Base-by-base conservation (phyloP, 1,284 basidiomycete species). In the Moesziomyces sp. region DNA sequence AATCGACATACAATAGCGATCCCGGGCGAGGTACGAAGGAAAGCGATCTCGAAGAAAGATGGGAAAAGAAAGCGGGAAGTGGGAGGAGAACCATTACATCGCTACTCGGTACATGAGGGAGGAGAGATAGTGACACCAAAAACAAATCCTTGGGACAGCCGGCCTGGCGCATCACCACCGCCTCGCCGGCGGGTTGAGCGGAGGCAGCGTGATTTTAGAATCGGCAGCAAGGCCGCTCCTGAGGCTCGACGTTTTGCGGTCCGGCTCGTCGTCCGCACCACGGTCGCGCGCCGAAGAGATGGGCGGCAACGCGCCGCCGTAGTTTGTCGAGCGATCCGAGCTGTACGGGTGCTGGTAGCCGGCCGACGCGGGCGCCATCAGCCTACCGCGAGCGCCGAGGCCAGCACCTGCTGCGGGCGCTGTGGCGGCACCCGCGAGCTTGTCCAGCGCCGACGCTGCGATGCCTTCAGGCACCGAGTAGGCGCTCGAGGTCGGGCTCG, bases 301-400 rank as follows among this genome's bases (percentile, higher is more conserved):
- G 47, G 70, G 70, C 28, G 70, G 64, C 23, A 73, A 30, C n/a
- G 67, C 63, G 14, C 53, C 55, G 28, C 56, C 48, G 44, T 58
- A 62, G 68, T 70, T 75, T 50, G 73, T 75, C 3, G 68, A 71
- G 5, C 73, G 67, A 28, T 75, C 73, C 40, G 73, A 75, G 47
- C 68, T 71, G 68, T 75, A 75, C 5, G 73, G 73, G 24, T 75
- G 73, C 40, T 71, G 68, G 42, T 70, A 74, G 28, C 46, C 62
- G 10, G 66, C 47, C 11, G 70, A 40, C 0, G 63, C 44, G 8
- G 40, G 46, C 11, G 61, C 57, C 43, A 54, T 54, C 35, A 68
- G 56, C 18, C 73, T 63, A 16, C 65, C 64, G 11, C 67, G 67
- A 18, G 71, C 52, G 19, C 63, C 58, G 8, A 69, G 23, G 6